phyloP scores from a whole-genome alignment of 2,329 filamentous ascomycete species.

The Emmonsiellopsis sp. region DNA sequence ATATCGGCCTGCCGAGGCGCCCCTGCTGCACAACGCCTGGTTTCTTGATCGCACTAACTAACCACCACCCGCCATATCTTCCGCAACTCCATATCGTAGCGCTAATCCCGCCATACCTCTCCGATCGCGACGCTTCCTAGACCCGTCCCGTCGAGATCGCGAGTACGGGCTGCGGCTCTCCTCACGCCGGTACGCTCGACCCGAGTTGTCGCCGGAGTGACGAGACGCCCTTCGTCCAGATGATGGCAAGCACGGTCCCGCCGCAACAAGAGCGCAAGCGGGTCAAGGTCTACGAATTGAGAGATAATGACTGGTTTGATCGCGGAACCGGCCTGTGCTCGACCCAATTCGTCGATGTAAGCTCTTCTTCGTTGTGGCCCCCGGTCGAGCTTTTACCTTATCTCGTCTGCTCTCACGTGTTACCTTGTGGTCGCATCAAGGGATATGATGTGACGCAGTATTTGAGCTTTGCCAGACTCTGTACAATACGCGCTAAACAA shows the following conservation, averaged over 20 bases:
- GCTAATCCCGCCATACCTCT: no score
- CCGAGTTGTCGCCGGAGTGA: slow-evolving; percentile 28
- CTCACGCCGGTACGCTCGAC: slow-evolving; percentile 25
- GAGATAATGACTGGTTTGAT: slow-evolving; percentile 99
- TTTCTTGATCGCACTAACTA: no score
- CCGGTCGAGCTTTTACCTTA: background rate
- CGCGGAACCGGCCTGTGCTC: slow-evolving; percentile 92
- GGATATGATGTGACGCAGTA: background rate
- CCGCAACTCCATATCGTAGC: no score
- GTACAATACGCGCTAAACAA: background rate
- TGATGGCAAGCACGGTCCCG: slow-evolving; percentile 40
- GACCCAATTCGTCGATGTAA: slow-evolving; percentile 63
- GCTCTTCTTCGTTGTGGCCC: slow-evolving; percentile 19
- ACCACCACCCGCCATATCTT: no score
- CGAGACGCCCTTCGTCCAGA: slow-evolving; percentile 28
- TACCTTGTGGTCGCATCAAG: background rate
- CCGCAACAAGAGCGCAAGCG: slow-evolving; percentile 46
- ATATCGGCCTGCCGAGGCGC: no score
- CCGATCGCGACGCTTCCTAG: no score
- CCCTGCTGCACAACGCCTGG: no score
- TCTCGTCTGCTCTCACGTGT: background rate
- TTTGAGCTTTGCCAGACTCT: background rate
- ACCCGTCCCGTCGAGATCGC: slow-evolving; percentile 5
- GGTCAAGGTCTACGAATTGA: slow-evolving; percentile 98
- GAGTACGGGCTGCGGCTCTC: slow-evolving; percentile 14